A percentile compares a stretch with the other conserved stretches of the same genome.
Conservation (phyloP, 1,284 basidiomycete genomes). For the Hemileia vastatrix region DNA sequence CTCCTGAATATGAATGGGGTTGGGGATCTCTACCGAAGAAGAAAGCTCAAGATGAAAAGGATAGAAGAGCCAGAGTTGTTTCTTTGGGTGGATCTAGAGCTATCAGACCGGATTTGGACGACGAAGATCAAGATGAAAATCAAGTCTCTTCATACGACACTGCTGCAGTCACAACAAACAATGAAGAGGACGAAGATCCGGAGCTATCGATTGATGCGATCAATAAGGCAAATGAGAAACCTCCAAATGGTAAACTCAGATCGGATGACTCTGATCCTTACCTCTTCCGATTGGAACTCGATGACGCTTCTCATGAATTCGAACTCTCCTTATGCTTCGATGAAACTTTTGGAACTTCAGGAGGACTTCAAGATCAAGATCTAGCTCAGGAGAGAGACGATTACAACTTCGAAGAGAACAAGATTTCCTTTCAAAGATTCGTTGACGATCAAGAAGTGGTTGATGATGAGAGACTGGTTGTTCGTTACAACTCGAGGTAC, state of each 20-base stretch:
- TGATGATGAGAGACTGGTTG: constrained; percentile 48
- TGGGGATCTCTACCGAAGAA: constrained; percentile 17
- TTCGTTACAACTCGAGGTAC: constrained; percentile 48
- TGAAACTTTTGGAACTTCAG: constrained; percentile 38
- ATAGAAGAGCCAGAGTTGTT: not conserved
- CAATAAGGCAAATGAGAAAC: not conserved
- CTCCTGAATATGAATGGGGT: constrained; percentile 10
- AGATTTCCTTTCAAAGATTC: constrained; percentile 50
- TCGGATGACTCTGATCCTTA: constrained; percentile 48
- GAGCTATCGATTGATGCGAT: constrained; percentile 8
- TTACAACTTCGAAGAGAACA: constrained; percentile 44
- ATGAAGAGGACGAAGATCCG: constrained; percentile 17
- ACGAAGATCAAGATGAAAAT: not conserved
- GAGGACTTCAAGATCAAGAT: constrained; percentile 26
- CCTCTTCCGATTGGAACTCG: constrained; percentile 48
- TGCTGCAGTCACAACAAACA: not conserved
- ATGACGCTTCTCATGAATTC: constrained; percentile 47
- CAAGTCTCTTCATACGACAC: not conserved
- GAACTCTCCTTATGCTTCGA: constrained; percentile 47
- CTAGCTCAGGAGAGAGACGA: constrained; percentile 27
- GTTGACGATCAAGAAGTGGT: constrained; percentile 48
- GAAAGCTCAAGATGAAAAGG: constrained; percentile 21
- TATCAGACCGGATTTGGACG: not conserved
- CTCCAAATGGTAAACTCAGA: constrained; percentile 40
- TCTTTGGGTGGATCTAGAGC: not conserved